Evolutionary conservation across 2,329 filamentous ascomycete genomes (phyloP).

Genomic region (Claviceps lovelessii): DNA sequence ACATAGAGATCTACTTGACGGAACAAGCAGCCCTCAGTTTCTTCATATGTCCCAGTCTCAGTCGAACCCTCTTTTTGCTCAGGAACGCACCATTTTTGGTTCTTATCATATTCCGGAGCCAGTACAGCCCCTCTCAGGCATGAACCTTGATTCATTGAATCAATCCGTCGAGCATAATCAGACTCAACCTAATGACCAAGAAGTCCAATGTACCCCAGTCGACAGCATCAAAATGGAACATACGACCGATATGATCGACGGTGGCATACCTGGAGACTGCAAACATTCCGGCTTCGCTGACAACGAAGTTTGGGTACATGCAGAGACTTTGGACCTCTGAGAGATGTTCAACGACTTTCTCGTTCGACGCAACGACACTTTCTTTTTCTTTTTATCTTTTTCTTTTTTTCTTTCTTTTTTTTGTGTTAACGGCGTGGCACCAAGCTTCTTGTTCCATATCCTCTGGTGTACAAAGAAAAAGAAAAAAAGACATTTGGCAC

Average conservation of each 20-base stretch:
- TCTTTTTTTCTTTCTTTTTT: no score
- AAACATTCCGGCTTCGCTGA: slow-evolving; percentile 12
- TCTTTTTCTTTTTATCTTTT: background rate
- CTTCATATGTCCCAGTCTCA: slow-evolving; percentile 16
- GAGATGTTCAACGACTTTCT: background rate
- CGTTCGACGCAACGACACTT: background rate
- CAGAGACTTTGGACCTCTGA: slow-evolving; percentile 5
- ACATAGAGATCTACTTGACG: slow-evolving; percentile 10
- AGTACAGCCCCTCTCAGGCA: slow-evolving; percentile 11
- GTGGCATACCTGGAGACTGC: slow-evolving; percentile 7
- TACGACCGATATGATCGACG: slow-evolving; percentile 13
- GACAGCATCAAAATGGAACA: slow-evolving; percentile 14
- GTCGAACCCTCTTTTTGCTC: slow-evolving; percentile 19
- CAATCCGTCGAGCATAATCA: slow-evolving; percentile 9
- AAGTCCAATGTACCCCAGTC: slow-evolving; percentile 2
- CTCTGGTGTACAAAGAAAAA: background rate
- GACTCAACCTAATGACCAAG: slow-evolving; percentile 7
- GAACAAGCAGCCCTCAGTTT: slow-evolving; percentile 12
- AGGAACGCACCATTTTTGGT: slow-evolving; percentile 17
- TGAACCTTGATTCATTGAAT: slow-evolving; percentile 19
- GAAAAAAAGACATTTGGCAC: background rate
- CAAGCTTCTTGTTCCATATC: no score
- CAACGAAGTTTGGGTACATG: slow-evolving; percentile 5
- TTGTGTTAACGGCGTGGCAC: no score
- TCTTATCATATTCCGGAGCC: slow-evolving; percentile 13